phyloP scores from a whole-genome alignment of 164 flowering plant genomes.

The Chloranthus sessilifolius region DNA sequence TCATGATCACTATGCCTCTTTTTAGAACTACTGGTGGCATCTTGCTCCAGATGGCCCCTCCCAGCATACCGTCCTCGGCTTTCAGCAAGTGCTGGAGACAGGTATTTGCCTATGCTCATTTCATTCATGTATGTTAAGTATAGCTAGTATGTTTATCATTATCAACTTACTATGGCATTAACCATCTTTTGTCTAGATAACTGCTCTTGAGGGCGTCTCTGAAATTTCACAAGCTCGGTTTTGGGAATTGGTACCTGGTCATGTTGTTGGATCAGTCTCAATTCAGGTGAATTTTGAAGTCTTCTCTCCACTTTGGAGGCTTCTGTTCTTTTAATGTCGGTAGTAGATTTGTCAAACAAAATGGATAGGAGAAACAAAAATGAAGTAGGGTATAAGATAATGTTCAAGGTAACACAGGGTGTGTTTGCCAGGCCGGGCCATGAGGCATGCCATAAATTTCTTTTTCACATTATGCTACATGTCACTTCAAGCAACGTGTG shows the following conservation, averaged over 20 bases:
- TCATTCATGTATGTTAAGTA: neutral
- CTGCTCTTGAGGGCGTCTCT: conserved; percentile 60
- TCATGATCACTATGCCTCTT: conserved; percentile 88
- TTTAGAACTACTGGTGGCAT: conserved; percentile 74
- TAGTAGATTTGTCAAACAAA: neutral
- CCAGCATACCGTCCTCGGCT: conserved; percentile 73
- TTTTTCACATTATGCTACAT: too few species aligned
- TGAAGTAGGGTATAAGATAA: too few species aligned
- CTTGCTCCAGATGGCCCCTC: conserved; percentile 87
- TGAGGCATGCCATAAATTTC: too few species aligned
- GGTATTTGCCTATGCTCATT: conserved; percentile 27
- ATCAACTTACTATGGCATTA: neutral
- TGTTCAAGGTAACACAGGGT: too few species aligned
- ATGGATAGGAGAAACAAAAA: too few species aligned
- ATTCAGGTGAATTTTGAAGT: conserved; percentile 44
- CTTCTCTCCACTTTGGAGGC: neutral
- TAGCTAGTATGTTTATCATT: neutral
- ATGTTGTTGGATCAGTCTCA: conserved; percentile 69
- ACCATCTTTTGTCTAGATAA: conserved; percentile 36
- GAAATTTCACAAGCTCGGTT: conserved; percentile 83
- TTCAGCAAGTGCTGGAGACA: conserved; percentile 85
- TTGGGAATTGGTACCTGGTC: conserved; percentile 96
- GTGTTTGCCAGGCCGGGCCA: too few species aligned
- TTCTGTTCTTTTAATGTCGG: neutral
- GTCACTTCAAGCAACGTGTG: too few species aligned